Percentiles rank a stretch among this genome's conserved stretches.
phyloP scores from a whole-genome alignment of 495 filamentous ascomycete species.

The Aspergillus hancockii region DNA sequence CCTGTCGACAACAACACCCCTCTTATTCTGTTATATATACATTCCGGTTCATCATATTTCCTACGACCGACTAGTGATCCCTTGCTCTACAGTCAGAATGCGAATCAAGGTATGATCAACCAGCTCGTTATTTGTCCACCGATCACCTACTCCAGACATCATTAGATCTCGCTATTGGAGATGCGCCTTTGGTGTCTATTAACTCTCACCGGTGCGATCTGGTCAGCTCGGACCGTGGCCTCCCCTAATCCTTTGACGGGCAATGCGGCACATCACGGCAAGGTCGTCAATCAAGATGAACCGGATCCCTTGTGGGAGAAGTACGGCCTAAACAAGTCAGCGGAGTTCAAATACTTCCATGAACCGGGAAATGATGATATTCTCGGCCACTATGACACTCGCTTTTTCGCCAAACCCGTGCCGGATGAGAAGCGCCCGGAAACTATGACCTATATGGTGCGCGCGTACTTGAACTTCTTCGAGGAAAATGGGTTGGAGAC shows the following conservation, averaged over 20 bases:
- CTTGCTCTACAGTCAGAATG: constrained; percentile 17
- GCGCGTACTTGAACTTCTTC: constrained; percentile 71
- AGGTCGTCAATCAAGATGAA: constrained; percentile 12
- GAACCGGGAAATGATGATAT: constrained; percentile 60
- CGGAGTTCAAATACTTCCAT: constrained; percentile 49
- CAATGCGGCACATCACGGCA: constrained; percentile 17
- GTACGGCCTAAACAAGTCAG: constrained; percentile 36
- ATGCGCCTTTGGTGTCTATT: constrained; percentile 20
- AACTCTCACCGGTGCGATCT: constrained; percentile 24
- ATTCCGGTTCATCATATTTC: background rate
- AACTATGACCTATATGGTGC: constrained; percentile 67
- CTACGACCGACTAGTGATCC: background rate
- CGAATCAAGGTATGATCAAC: constrained; percentile 18
- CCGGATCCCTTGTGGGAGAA: constrained; percentile 29
- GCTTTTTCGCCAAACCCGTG: constrained; percentile 64
- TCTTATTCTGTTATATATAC: background rate
- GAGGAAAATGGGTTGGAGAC: constrained; percentile 66
- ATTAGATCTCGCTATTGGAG: background rate
- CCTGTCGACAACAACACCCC: background rate
- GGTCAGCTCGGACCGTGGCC: constrained; percentile 22
- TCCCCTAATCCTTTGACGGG: constrained; percentile 5
- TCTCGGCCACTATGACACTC: constrained; percentile 70
- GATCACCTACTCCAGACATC: background rate
- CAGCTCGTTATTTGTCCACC: background rate
- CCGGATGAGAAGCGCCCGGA: constrained; percentile 63